A percentile compares a stretch with the other conserved stretches of the same genome.
Conservation (phyloP, 1,139 yeast species). For the Yamadazyma membranifaciens region DNA sequence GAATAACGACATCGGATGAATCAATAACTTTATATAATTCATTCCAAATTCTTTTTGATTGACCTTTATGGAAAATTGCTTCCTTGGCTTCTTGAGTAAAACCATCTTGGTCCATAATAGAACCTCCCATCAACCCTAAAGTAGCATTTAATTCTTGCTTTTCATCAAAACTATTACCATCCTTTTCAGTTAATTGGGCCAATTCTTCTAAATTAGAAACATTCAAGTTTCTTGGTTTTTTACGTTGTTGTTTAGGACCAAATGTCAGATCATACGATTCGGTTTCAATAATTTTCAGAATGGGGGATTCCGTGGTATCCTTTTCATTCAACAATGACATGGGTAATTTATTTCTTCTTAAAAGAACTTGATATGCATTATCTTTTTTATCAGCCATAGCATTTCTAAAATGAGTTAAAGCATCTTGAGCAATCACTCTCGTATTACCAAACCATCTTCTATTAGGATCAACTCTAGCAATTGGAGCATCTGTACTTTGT, state of each 20-base stretch:
- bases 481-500: slow-evolving; percentile 85
- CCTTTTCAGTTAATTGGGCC: slow-evolving; percentile 60
- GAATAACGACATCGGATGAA: slow-evolving; percentile 93
- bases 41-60: slow-evolving; percentile 98
- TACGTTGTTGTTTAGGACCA: slow-evolving; percentile 94
- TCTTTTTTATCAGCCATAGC: slow-evolving; percentile 86
- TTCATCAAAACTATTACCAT: slow-evolving; percentile 64
- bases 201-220: slow-evolving; percentile 80
- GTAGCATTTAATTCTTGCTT: slow-evolving; percentile 72
- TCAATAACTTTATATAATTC: slow-evolving; percentile 95
- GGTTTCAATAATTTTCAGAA: slow-evolving; percentile 80
- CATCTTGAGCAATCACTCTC: slow-evolving; percentile 96
- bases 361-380: slow-evolving; percentile 84
- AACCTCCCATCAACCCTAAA: slow-evolving; percentile 76
- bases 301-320: slow-evolving; percentile 69
- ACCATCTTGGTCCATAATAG: slow-evolving; percentile 67
- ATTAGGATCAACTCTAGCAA: slow-evolving; percentile 93
- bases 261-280: slow-evolving; percentile 81
- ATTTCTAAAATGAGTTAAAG: slow-evolving; percentile 88
- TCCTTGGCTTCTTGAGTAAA: slow-evolving; percentile 90
- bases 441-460: slow-evolving; percentile 98
- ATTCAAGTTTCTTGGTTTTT: slow-evolving; percentile 75
- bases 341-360: slow-evolving; percentile 89
- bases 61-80: slow-evolving; percentile 94
- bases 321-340: slow-evolving; percentile 92